A percentile compares a stretch with the other conserved stretches of the same genome.
Conservation (phyloP, 139 green algal genomes). For the Gonium pectorale region DNA sequence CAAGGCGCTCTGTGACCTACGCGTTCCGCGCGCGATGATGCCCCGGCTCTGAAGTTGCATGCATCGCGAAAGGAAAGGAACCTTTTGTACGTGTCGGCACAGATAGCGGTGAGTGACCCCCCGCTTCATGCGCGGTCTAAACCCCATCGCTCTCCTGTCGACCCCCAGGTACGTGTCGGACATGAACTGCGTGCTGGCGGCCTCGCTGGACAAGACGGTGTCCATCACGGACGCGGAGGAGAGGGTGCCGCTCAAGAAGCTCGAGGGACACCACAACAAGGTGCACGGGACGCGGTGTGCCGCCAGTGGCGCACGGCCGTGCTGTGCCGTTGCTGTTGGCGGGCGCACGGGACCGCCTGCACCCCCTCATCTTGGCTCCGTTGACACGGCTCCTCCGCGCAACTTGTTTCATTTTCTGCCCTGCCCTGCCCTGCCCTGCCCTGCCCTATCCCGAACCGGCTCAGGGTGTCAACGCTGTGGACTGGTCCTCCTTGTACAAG, state of each 20-base stretch:
- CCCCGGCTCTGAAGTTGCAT: no score
- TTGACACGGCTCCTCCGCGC: neutral
- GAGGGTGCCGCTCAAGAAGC: slow-evolving; percentile 59
- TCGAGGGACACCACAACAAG: slow-evolving; percentile 52
- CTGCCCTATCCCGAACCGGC: slow-evolving; percentile 3
- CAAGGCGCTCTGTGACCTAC: no score
- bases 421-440: neutral
- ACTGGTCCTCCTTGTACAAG: slow-evolving; percentile 74
- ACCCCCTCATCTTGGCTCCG: neutral
- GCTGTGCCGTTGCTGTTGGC: neutral
- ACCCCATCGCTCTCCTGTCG: no score
- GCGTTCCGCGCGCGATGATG: no score
- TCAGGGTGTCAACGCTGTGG: slow-evolving; percentile 67
- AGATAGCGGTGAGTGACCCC: no score
- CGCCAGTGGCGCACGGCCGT: neutral
- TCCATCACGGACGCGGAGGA: slow-evolving; percentile 68
- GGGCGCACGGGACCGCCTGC: neutral
- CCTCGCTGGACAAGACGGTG: slow-evolving; percentile 67
- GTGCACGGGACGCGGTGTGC: neutral
- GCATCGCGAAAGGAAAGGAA: no score
- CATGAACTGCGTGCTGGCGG: slow-evolving; percentile 70
- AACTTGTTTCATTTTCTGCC: neutral
- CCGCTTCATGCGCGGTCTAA: no score
- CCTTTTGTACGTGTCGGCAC: no score
- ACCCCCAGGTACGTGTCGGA: slow-evolving; percentile 60